Evolutionary conservation across 257 asterid genomes (phyloP).

Genomic region (Solanum virginianum): DNA sequence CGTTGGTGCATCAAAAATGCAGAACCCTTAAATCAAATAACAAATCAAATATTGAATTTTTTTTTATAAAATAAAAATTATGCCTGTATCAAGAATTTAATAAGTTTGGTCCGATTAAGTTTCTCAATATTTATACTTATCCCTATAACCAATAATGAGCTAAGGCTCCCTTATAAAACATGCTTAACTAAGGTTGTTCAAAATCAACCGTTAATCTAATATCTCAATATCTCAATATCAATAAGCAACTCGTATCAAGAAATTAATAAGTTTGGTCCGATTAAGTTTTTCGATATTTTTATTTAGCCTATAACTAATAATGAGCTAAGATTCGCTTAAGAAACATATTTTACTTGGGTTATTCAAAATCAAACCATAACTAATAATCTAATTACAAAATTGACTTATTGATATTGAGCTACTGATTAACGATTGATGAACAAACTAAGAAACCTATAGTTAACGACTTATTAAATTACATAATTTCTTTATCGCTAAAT

Average conservation of each 20-base stretch:
- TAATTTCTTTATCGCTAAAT: background rate
- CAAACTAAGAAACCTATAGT: background rate
- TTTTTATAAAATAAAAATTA: background rate
- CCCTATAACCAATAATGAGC: background rate
- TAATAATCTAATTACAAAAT: background rate
- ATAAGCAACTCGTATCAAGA: background rate
- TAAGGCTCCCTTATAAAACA: background rate
- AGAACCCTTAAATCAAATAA: background rate
- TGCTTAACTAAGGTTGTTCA: background rate
- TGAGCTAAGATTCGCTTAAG: background rate
- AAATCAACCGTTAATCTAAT: background rate
- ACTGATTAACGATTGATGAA: background rate
- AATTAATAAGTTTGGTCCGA: background rate
- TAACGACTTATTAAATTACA: background rate
- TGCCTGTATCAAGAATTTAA: background rate
- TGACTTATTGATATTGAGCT: background rate
- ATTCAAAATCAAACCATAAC: background rate
- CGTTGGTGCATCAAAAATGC: background rate
- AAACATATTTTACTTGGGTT: background rate
- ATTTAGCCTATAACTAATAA: background rate
- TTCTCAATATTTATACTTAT: background rate
- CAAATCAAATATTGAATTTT: background rate
- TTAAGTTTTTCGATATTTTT: background rate
- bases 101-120: background rate
- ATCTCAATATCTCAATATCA: too few species aligned